Conservation (phyloP, 345 rosid genomes). For the Lepidium sativum region DNA sequence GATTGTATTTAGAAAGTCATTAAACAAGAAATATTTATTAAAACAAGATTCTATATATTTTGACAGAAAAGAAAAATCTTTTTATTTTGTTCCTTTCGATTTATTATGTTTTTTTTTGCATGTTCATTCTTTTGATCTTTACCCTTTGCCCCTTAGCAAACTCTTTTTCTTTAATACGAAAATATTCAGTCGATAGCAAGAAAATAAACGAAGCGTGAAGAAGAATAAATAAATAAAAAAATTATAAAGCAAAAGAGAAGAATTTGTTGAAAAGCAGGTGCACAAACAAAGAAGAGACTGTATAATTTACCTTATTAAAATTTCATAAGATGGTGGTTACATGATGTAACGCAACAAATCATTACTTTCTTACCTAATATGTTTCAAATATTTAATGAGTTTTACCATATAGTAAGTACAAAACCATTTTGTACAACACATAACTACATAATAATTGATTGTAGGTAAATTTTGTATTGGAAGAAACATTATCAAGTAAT, state of each 20-base stretch:
- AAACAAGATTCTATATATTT: neutral
- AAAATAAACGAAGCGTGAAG: slow-evolving; percentile 9
- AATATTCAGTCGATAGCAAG: neutral
- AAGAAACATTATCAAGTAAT: neutral
- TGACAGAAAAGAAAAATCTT: neutral
- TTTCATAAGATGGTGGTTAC: neutral
- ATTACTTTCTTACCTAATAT: neutral
- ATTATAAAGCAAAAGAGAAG: slow-evolving; percentile 11
- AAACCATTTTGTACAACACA: too few species aligned
- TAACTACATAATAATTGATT: neutral
- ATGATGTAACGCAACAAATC: neutral
- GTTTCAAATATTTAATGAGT: neutral
- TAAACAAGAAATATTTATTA: neutral
- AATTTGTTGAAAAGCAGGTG: neutral
- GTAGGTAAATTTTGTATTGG: neutral
- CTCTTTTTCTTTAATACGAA: slow-evolving; percentile 3
- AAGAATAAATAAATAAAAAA: slow-evolving; percentile 11
- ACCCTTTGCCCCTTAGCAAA: slow-evolving; percentile 1
- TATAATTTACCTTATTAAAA: neutral
- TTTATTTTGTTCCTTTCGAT: neutral
- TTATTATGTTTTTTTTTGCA: neutral
- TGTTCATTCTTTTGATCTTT: neutral
- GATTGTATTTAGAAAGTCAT: neutral
- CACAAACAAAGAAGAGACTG: neutral
- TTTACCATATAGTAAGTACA: neutral